These are phyloP conservation scores for Holtermannia corniformis DNA, from an alignment of 768 basidiomycete genomes.

Conservation along the genomic window DNA sequence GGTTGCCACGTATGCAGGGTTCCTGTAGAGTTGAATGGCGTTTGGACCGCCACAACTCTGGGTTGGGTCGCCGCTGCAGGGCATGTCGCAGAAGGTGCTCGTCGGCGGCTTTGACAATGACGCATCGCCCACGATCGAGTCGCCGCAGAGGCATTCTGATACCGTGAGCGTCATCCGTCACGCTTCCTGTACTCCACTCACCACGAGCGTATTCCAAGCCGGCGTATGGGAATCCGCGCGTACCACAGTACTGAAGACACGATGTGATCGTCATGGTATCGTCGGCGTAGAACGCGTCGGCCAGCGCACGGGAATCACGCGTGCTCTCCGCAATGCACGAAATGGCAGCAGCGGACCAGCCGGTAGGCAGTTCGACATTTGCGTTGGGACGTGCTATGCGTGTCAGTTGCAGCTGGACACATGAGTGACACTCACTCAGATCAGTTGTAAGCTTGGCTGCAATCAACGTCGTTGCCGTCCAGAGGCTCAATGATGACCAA, in stretches of 20 bases:
- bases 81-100: slow-evolving; percentile 13
- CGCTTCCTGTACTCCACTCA: too few relatives aligned
- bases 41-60: slow-evolving; percentile 11
- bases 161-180: too few relatives aligned
- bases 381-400: slow-evolving; percentile 8
- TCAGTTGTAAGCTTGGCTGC: slow-evolving; percentile 3
- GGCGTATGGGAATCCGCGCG: slow-evolving; percentile 8
- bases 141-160: slow-evolving; percentile 20
- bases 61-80: slow-evolving; percentile 20
- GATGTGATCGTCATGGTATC: slow-evolving; percentile 8
- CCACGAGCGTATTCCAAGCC: slow-evolving; percentile 12
- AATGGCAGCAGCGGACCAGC: slow-evolving; percentile 9
- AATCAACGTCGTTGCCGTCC: slow-evolving; percentile 4
- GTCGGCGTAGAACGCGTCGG: slow-evolving; percentile 2
- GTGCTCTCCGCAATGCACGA: slow-evolving; percentile 16
- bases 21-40: slow-evolving; percentile 10
- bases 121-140: slow-evolving; percentile 14
- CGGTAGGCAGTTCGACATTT: not conserved
- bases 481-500: slow-evolving; percentile 2
- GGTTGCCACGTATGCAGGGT: slow-evolving; percentile 9
- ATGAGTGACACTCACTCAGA: slow-evolving; percentile 3
- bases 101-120: slow-evolving; percentile 9
- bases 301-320: slow-evolving; percentile 7
- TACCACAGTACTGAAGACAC: slow-evolving; percentile 10
- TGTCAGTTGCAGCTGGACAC: not conserved